These are phyloP conservation scores for Juglanconis sp. DNA, from an alignment of 2,329 filamentous ascomycete species.

Conservation along the genomic window DNA sequence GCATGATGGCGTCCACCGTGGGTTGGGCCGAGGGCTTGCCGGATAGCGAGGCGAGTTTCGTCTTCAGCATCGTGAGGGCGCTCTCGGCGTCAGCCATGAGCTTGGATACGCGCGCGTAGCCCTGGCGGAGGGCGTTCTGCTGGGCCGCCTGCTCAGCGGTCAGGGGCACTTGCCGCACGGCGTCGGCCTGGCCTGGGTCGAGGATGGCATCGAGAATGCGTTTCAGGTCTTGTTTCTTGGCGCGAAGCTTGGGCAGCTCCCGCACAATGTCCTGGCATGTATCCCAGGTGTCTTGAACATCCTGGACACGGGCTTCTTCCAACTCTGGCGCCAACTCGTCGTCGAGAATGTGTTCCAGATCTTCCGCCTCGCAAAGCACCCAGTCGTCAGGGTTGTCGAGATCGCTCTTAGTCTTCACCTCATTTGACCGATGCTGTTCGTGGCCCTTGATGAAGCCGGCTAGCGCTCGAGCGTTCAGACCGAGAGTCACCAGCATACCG, in stretches of 20 bases:
- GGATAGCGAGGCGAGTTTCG: slow-evolving; percentile 63
- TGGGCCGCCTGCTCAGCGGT: slow-evolving; percentile 79
- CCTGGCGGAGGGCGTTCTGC: slow-evolving; percentile 76
- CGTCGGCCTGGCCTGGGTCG: slow-evolving; percentile 65
- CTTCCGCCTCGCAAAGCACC: slow-evolving; percentile 71
- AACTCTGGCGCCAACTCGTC: slow-evolving; percentile 62
- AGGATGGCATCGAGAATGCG: slow-evolving; percentile 68
- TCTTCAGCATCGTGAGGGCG: slow-evolving; percentile 72
- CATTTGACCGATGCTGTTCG: slow-evolving; percentile 48
- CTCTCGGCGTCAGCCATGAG: slow-evolving; percentile 78
- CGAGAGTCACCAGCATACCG: slow-evolving; percentile 90
- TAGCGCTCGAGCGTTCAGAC: slow-evolving; percentile 73
- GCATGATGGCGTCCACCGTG: slow-evolving; percentile 86
- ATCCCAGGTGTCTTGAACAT: slow-evolving; percentile 66
- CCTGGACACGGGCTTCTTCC: slow-evolving; percentile 64
- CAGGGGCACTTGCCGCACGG: slow-evolving; percentile 68
- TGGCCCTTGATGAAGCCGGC: slow-evolving; percentile 67
- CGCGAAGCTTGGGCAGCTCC: slow-evolving; percentile 68
- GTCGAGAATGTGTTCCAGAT: slow-evolving; percentile 63
- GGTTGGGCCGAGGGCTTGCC: slow-evolving; percentile 58
- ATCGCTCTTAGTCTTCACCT: slow-evolving; percentile 60
- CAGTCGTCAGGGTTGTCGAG: slow-evolving; percentile 68
- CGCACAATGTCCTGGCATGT: slow-evolving; percentile 65
- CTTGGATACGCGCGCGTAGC: slow-evolving; percentile 71
- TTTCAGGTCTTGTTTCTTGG: slow-evolving; percentile 74